These are phyloP conservation scores for Plasmodiophora brassicae DNA, from an alignment of 208 protist genomes.

Conservation along the genomic window DNA sequence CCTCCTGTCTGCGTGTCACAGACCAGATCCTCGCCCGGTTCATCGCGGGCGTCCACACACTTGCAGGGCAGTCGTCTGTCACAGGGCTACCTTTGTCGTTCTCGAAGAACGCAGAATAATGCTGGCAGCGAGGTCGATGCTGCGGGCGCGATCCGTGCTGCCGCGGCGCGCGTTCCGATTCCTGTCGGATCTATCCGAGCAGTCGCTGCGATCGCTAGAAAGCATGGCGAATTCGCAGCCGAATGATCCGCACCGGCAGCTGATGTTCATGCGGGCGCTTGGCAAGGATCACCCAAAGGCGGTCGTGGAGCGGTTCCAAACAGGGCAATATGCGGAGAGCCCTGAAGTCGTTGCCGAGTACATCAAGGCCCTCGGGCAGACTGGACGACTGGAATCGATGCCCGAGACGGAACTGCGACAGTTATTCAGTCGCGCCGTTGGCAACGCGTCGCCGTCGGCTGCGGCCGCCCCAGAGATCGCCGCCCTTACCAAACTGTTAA, in stretches of 20 bases:
- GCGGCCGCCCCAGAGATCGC: not conserved
- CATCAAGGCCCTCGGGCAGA: constrained; percentile 22
- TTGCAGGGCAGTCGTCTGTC: too few species aligned
- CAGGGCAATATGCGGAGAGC: constrained; percentile 7
- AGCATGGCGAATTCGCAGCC: not conserved
- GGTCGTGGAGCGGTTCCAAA: not conserved
- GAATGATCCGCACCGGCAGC: not conserved
- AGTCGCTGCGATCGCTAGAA: not conserved
- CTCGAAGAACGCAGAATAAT: too few species aligned
- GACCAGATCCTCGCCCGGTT: too few species aligned
- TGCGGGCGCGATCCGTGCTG: too few species aligned
- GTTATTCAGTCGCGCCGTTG: not conserved
- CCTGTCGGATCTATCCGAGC: not conserved
- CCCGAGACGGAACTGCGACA: not conserved
- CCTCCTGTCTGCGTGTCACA: too few species aligned
- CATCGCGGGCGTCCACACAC: too few species aligned
- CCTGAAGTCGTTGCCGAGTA: constrained; percentile 25
- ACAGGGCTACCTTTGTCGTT: too few species aligned
- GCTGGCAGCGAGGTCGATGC: too few species aligned
- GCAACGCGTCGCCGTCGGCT: not conserved
- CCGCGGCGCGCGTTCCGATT: too few species aligned
- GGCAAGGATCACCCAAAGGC: not conserved
- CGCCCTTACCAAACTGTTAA: not conserved
- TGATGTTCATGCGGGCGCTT: not conserved
- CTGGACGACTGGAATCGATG: not conserved